A percentile compares a stretch with the other conserved stretches of the same genome.
phyloP scores from a whole-genome alignment of 768 basidiomycete species.

The Suillus occidentalis region DNA sequence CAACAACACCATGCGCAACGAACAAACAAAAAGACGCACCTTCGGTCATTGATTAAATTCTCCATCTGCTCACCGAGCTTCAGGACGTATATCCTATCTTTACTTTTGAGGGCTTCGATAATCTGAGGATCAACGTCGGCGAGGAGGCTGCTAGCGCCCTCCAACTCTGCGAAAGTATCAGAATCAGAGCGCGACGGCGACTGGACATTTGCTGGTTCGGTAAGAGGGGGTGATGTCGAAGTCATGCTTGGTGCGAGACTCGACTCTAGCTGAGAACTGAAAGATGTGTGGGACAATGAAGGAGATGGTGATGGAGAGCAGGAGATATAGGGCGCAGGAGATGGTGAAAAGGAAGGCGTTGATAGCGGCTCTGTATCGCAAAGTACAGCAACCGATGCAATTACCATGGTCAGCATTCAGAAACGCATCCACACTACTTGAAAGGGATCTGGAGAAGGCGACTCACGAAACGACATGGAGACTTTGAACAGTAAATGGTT shows the following conservation, averaged over 20 bases:
- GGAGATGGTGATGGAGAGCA: constrained; percentile 16
- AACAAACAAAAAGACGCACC: constrained; percentile 43
- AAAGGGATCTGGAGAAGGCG: constrained; percentile 1
- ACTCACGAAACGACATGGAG: constrained; percentile 17
- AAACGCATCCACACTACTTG: constrained; percentile 3
- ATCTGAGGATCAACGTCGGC: constrained; percentile 75
- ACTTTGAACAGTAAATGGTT: constrained; percentile 8
- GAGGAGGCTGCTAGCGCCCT: constrained; percentile 22
- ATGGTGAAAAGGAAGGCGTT: constrained; percentile 11
- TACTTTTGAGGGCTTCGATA: constrained; percentile 82
- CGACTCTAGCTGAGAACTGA: constrained; percentile 16
- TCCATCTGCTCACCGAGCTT: constrained; percentile 90
- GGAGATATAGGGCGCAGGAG: constrained; percentile 14
- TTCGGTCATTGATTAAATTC: constrained; percentile 69
- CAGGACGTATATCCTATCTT: constrained; percentile 84
- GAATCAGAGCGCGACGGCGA: constrained; percentile 24
- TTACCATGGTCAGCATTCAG: constrained; percentile 14
- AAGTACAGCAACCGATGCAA: constrained; percentile 8
- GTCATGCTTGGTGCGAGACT: constrained; percentile 9
- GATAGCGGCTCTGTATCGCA: constrained; percentile 7
- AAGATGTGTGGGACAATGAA: constrained; percentile 14
- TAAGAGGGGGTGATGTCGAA: constrained; percentile 13
- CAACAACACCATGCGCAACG: constrained; percentile 11
- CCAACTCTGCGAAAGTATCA: constrained; percentile 31
- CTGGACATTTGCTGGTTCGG: constrained; percentile 14